These are phyloP conservation scores for Russula abietina DNA, from an alignment of 768 basidiomycete species.

Conservation along the genomic window DNA sequence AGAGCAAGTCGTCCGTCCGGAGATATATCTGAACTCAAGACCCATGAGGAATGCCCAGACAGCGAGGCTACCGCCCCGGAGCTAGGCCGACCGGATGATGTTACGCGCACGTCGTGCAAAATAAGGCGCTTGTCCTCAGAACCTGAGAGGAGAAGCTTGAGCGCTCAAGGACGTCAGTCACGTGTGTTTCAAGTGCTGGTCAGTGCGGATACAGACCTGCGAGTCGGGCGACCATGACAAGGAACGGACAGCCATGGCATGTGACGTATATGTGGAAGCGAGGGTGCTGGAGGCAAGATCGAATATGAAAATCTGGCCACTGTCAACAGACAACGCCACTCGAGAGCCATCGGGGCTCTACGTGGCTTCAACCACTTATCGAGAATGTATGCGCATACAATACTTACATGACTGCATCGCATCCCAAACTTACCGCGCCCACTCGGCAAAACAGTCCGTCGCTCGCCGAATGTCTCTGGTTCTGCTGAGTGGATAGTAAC, in stretches of 20 bases:
- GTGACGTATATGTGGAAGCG: slow-evolving; percentile 69
- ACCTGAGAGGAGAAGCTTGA: slow-evolving; percentile 76
- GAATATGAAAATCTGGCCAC: slow-evolving; percentile 84
- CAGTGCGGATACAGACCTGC: slow-evolving; percentile 47
- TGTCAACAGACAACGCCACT: slow-evolving; percentile 76
- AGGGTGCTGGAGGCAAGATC: slow-evolving; percentile 67
- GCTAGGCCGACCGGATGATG: slow-evolving; percentile 51
- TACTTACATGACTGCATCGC: slow-evolving; percentile 61
- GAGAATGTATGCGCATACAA: not conserved
- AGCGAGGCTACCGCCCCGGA: slow-evolving; percentile 79
- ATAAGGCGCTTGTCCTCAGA: slow-evolving; percentile 92
- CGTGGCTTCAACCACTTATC: slow-evolving; percentile 3
- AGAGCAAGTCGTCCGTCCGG: slow-evolving; percentile 74
- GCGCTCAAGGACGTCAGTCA: not conserved
- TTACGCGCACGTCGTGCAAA: slow-evolving; percentile 81
- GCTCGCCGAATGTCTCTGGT: slow-evolving; percentile 58
- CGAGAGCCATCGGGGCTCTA: slow-evolving; percentile 86
- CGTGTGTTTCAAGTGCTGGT: slow-evolving; percentile 1
- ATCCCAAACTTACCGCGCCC: slow-evolving; percentile 76
- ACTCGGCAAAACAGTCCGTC: slow-evolving; percentile 51
- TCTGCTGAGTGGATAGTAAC: slow-evolving; percentile 68
- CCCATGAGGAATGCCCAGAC: slow-evolving; percentile 88
- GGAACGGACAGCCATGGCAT: slow-evolving; percentile 85
- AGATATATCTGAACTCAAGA: slow-evolving; percentile 74
- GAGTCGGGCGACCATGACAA: slow-evolving; percentile 88